A percentile compares a stretch with the other conserved stretches of the same genome.
phyloP scores from a whole-genome alignment of 2,329 filamentous ascomycete genomes.

The Davidsoniella australis region DNA sequence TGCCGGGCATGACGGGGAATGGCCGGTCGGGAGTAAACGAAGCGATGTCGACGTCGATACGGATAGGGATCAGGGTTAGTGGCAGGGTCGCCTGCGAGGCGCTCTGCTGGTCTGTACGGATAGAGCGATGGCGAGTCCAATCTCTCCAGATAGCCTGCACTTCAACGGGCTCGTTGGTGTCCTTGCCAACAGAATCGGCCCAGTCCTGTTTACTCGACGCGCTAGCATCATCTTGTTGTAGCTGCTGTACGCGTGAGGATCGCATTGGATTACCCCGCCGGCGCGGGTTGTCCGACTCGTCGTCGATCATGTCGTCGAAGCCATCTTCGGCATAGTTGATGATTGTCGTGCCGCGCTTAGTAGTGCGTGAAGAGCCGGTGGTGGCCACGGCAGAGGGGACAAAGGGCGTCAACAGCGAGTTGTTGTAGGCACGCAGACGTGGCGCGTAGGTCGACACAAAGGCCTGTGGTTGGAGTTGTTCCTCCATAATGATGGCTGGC shows the following conservation, averaged over 20 bases:
- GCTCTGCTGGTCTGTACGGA: conserved; percentile 41
- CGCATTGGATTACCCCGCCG: conserved; percentile 71
- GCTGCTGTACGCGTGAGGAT: conserved; percentile 39
- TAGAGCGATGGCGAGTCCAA: conserved; percentile 63
- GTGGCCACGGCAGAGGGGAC: conserved; percentile 52
- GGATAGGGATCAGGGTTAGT: conserved; percentile 82
- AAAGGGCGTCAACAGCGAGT: conserved; percentile 76
- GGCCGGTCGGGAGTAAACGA: conserved; percentile 52
- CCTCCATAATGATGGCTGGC: conserved; percentile 5
- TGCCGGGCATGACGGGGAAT: conserved; percentile 41
- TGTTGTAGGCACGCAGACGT: conserved; percentile 75
- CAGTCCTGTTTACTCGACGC: conserved; percentile 40
- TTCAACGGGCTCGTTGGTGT: conserved; percentile 60
- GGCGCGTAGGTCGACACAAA: conserved; percentile 87
- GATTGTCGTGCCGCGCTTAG: conserved; percentile 87
- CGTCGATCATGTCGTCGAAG: conserved; percentile 57
- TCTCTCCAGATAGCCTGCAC: conserved; percentile 86
- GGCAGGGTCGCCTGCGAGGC: conserved; percentile 59
- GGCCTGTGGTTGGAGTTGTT: conserved; percentile 45
- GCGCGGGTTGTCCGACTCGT: conserved; percentile 58
- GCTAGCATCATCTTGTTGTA: conserved; percentile 46
- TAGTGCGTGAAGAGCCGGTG: conserved; percentile 55
- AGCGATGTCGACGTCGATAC: conserved; percentile 85
- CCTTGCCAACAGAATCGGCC: conserved; percentile 66
- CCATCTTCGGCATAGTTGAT: conserved; percentile 98